Base-by-base conservation (phyloP, 2,329 filamentous ascomycete genomes). In the Diplocarpon rosae region DNA sequence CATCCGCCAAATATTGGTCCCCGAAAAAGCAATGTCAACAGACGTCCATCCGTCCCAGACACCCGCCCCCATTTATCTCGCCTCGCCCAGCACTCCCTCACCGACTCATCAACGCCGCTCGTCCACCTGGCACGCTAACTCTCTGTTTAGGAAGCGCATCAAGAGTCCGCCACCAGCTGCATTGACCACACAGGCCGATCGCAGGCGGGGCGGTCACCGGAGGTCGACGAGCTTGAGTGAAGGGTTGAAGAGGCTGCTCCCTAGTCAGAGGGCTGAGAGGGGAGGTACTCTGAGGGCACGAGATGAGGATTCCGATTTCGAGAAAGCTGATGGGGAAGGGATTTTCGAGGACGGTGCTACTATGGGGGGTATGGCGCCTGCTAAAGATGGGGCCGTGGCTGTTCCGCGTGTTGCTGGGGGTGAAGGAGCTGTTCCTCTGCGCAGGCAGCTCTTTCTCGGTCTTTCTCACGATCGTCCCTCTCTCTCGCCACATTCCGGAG, bases 111-210 rank as follows among this genome's bases (percentile, higher is more conserved):
- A 32, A 10, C 33, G 41, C 10, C 41, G 41, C 33, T 43, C 41
- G 14, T 36, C 27, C 15, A 37, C 14, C 41, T 43, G 41, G 41
- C 33, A 43, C 14, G 33, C 41, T n/a, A 30, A 33, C 4, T 43
- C 41, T 5, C 16, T 43, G 24, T 32, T 43, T 33, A 36, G n/a
- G 14, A 42, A 43, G 10, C 41, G 34, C 7, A 31, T 7, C 12
- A 43, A 37, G 34, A 31, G 31, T 8, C 41, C 41, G n/a, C 41
- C 41, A 24, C 41, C 34, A 15, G 41, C 41, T 14, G 41, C 41
- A 27, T 28, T 43, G 15, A 32, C 11, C 5, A 43, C 34, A 2
- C 41, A 43, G n/a, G 28, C 27, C 13, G 28, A 37, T 17, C 36
- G 27, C 12, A 43, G 34, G 31, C 41, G 37, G 20, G 20, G 20